A percentile compares a stretch with the other conserved stretches of the same genome.
phyloP scores from a whole-genome alignment of 1,284 basidiomycete genomes.

The Phenoliferia sp. region DNA sequence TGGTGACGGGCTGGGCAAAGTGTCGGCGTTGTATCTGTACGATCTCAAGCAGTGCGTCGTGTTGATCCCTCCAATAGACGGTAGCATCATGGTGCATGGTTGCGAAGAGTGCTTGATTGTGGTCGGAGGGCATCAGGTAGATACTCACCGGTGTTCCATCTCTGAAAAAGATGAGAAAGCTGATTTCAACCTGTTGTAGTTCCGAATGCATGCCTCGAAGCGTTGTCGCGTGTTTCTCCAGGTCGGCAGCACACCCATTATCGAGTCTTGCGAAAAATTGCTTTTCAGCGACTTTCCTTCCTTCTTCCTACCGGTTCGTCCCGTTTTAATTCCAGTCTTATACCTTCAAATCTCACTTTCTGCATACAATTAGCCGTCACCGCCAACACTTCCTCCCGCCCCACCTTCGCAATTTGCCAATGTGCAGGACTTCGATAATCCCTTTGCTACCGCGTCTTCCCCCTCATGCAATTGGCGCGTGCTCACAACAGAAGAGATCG shows the following conservation, averaged over 20 bases:
- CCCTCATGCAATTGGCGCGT: background rate
- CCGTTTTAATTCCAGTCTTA: background rate
- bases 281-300: conserved; percentile 9
- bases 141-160: background rate
- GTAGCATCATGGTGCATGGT: conserved; percentile 16
- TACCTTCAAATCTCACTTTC: too few species aligned
- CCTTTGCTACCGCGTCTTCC: background rate
- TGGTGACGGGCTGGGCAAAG: background rate
- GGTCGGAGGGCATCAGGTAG: conserved; percentile 21
- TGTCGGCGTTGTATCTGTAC: conserved; percentile 12
- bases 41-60: conserved; percentile 5
- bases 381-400: background rate
- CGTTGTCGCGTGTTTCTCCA: conserved; percentile 9
- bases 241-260: conserved; percentile 15
- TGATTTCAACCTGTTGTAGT: conserved; percentile 6
- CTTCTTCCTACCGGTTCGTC: background rate
- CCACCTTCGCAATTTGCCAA: background rate
- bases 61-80: conserved; percentile 1
- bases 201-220: conserved; percentile 26
- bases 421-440: background rate
- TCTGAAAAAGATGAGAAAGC: background rate
- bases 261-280: conserved; percentile 16
- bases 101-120: conserved; percentile 9
- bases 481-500: background rate
- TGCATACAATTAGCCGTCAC: background rate